Evolutionary conservation across 2,329 filamentous ascomycete species (phyloP), one percentile per base, ranked within the genome.

Genomic region (Hypoxylon sp.): DNA sequence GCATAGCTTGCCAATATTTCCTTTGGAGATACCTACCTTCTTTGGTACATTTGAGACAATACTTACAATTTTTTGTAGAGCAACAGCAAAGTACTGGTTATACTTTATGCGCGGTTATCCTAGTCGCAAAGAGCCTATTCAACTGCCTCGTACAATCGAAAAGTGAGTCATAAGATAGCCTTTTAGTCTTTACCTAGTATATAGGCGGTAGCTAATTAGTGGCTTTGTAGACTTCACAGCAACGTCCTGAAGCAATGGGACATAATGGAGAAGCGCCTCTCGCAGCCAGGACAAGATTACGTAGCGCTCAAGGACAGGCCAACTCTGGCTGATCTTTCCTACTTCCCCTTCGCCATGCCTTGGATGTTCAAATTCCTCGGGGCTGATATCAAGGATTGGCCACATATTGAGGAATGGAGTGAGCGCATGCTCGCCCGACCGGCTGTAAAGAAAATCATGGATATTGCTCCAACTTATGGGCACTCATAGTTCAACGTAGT

Each of bases 281-380:
- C 60, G 4, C n/a, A 22, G 2, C 65, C 68, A 0, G 71, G 52
- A 2, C 79, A 81, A 56, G 26, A 73, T 1, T 81, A 78, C 62
- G 71, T 81, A 50, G 80, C 78, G 3, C 70, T 81, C 2, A 42
- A 44, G 5, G 79, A 80, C 56, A 71, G 80, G 0, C 80, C 79
- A 1, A 80, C 79, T 0, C 50, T 81, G 5, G 79, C 79, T 0
- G 79, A 81, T 64, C 37, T 81, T 1, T 76, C 78, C 0, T 80
- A 78, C 60, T 76, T 79, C 39, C 79, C 78, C 1, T 81, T 80
- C 63, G 74, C 79, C 1, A 80, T 80, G 78, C 78, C 76, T 2
- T 80, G 74, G 73, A 80, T 80, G 77, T 80, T 80, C 61, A 72
- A 44, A 8, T 79, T 80, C 51, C 44, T 80, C 1, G 71, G 70